Conservation (phyloP, 495 filamentous ascomycete genomes). For the Penicillium cosmopolitanum region DNA sequence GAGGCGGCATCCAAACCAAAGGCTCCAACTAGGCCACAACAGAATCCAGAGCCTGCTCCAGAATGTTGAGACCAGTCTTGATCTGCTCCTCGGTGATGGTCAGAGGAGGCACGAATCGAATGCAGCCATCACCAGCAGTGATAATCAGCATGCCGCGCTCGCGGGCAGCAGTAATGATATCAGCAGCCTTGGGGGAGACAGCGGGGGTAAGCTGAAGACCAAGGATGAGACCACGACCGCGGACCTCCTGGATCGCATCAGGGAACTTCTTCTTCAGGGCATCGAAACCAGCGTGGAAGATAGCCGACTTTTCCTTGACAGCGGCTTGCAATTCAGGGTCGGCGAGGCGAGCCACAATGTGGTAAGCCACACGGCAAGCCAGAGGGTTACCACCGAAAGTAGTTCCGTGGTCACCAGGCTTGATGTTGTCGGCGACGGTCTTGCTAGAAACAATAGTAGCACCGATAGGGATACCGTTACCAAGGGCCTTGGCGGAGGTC, state of each 20-base stretch:
- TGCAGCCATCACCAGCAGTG: conserved; percentile 85
- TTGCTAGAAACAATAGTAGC: conserved; percentile 80
- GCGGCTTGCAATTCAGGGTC: conserved; percentile 63
- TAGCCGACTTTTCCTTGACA: conserved; percentile 65
- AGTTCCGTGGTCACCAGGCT: conserved; percentile 92
- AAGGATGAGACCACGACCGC: conserved; percentile 82
- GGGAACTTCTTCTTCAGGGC: conserved; percentile 69
- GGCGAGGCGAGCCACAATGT: conserved; percentile 76
- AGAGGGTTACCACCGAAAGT: conserved; percentile 97
- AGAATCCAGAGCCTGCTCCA: conserved; percentile 75
- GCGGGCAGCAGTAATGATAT: conserved; percentile 79
- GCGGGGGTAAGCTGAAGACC: conserved; percentile 79
- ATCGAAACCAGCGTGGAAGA: conserved; percentile 68
- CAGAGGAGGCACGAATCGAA: conserved; percentile 84
- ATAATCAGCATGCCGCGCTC: conserved; percentile 90
- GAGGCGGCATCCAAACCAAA: conserved; percentile 18
- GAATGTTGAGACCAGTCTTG: conserved; percentile 68
- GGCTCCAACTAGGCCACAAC: conserved; percentile 23
- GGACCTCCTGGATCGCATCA: conserved; percentile 70
- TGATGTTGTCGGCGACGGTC: conserved; percentile 78
- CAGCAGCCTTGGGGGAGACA: conserved; percentile 56
- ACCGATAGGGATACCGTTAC: conserved; percentile 94
- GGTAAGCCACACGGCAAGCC: conserved; percentile 78
- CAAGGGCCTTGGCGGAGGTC: conserved; percentile 92
- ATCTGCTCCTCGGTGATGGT: conserved; percentile 79